Evolutionary conservation across 2,329 filamentous ascomycete species (phyloP), one percentile per base, ranked within the genome.

Genomic region (Colletotrichum tropicale): DNA sequence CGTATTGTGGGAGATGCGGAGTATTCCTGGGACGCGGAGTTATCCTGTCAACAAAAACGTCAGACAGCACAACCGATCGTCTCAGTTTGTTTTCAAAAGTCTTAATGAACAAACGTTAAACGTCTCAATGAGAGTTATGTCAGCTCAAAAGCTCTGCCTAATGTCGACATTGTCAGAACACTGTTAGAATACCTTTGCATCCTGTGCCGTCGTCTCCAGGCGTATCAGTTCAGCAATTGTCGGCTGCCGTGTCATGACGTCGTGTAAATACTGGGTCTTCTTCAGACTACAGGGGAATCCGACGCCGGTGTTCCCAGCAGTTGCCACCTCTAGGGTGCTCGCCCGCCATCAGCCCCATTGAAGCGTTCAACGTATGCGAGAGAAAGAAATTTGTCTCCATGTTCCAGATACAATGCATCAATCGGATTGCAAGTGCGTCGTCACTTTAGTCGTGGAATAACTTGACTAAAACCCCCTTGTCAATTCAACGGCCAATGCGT

Each of bases 91-190:
- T 21, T 21, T 3, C 6, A 48, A 48, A 8, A 13, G n/a, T 48
- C n/a, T 10, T 13, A 0, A 13, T 21, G 3, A 21, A 7, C 10
- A 6, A 5, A n/a, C n/a, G 2, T 5, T 13, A 2, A 48, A 21
- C 8, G 4, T 6, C 10, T 7, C 10, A 48, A 21, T 21, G 6
- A 48, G 6, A 48, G 12, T 4, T 8, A 4, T 21, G 43, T 2
- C 43, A 21, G 12, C 2, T 48, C 10, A 21, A 0, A 3, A 13
- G 4, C 6, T 21, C 4, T 21, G 43, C n/a, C 18, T 6, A 21
- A 21, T 48, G n/a, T 48, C 43, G 18, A n/a, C 18, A 18, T 9
- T n/a, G 9, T 10, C 38, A 18, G 38, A 10, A 6, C 18, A n/a
- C 9, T 43, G 8, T 18, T n/a, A 4, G 2, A 13, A 48, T 21